phyloP scores from a whole-genome alignment of 1,139 yeast species.

The Nakaseomyces kungkrabaensis region DNA sequence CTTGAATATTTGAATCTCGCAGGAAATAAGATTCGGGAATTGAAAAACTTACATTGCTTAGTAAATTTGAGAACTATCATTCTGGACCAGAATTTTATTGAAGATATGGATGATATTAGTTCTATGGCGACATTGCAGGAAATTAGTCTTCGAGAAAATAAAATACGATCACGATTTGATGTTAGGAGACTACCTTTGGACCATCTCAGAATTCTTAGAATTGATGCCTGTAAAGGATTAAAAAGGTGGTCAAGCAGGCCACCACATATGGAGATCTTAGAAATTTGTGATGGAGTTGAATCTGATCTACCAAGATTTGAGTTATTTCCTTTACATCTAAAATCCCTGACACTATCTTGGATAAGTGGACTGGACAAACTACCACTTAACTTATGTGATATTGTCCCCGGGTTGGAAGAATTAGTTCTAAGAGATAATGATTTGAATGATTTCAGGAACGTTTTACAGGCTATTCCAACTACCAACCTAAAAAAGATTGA shows the following conservation, averaged over 20 bases:
- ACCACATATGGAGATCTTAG: constrained; percentile 3
- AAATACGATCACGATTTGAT: not conserved
- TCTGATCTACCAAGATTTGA: constrained; percentile 5
- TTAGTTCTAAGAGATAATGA: constrained; percentile 5
- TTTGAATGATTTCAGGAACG: constrained; percentile 1
- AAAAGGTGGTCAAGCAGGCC: constrained; percentile 1
- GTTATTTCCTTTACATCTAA: constrained; percentile 4
- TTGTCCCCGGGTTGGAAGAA: constrained; percentile 5
- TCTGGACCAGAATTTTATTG: constrained; percentile 15
- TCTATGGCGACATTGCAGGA: not conserved
- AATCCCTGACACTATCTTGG: constrained; percentile 4
- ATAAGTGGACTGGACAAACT: constrained; percentile 4
- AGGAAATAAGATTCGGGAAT: constrained; percentile 15
- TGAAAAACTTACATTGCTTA: constrained; percentile 15
- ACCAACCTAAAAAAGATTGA: not conserved
- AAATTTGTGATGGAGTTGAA: constrained; percentile 2
- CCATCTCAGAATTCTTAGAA: constrained; percentile 4
- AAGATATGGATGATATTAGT: not conserved
- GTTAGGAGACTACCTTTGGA: not conserved
- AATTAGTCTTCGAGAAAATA: not conserved
- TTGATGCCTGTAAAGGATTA: constrained; percentile 4
- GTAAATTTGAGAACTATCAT: constrained; percentile 13
- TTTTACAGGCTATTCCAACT: constrained; percentile 1
- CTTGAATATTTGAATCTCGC: constrained; percentile 20
- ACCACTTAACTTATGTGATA: constrained; percentile 4